Percentiles rank a stretch among this genome's conserved stretches.
phyloP scores from a whole-genome alignment of 148 eudicot species.

The Suaeda aralocaspica region DNA sequence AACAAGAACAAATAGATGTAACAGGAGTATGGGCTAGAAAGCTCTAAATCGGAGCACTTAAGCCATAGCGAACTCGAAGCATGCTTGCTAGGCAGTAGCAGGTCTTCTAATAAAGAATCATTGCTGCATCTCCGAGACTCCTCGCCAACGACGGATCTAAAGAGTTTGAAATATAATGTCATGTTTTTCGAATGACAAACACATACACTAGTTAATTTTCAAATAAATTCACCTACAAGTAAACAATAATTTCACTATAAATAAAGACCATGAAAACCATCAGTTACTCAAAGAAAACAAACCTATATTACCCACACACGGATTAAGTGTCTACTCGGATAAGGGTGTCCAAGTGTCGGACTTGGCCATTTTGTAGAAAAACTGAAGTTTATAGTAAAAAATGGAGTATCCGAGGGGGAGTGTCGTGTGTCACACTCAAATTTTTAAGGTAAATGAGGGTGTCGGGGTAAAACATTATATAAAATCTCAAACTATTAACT shows the following conservation, averaged over 20 bases:
- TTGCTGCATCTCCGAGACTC: background rate
- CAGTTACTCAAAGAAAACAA: too few species aligned
- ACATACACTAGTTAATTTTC: background rate
- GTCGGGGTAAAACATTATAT: too few species aligned
- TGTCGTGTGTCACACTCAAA: too few species aligned
- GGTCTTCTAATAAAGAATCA: background rate
- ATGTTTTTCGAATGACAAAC: background rate
- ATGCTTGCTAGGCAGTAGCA: background rate
- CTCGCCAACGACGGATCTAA: background rate
- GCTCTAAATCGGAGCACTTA: background rate
- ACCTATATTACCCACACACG: too few species aligned
- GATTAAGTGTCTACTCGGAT: too few species aligned
- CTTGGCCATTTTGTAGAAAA: too few species aligned
- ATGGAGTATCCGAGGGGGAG: too few species aligned
- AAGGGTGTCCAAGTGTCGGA: too few species aligned
- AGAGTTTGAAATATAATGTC: background rate
- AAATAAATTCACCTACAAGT: background rate
- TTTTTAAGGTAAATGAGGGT: too few species aligned
- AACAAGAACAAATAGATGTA: background rate
- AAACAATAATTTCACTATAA: background rate
- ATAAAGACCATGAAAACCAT: background rate
- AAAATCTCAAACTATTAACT: too few species aligned
- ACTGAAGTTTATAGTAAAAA: too few species aligned
- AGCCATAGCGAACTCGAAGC: background rate
- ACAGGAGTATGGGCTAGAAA: background rate